Evolutionary conservation across 768 basidiomycete genomes (phyloP).

Genomic region (Phaffia australis): DNA sequence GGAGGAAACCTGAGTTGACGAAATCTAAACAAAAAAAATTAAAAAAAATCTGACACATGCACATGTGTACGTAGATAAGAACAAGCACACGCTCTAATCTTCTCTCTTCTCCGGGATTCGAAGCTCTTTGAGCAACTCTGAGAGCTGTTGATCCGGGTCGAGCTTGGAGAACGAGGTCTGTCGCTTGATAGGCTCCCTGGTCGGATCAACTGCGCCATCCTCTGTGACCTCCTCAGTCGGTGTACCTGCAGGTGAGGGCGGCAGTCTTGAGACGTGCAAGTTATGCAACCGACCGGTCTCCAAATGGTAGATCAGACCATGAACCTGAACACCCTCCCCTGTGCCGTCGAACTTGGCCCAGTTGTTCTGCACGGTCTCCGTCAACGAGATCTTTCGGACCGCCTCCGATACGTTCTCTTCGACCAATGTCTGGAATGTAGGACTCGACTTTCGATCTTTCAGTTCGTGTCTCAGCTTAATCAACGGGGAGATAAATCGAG

Average conservation of each 20-base stretch:
- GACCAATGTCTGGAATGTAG: slow-evolving; percentile 20
- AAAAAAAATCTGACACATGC: too few relatives aligned
- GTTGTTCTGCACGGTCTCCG: slow-evolving; percentile 18
- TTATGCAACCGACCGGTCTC: slow-evolving; percentile 22
- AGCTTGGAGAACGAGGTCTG: slow-evolving; percentile 4
- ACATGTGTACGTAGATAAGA: too few relatives aligned
- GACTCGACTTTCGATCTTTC: not conserved
- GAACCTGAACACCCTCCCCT: slow-evolving; percentile 24
- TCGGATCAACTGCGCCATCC: not conserved
- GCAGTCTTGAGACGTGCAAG: slow-evolving; percentile 14
- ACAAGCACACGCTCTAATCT: not conserved
- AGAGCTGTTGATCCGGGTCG: slow-evolving; percentile 3
- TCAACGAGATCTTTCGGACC: slow-evolving; percentile 15
- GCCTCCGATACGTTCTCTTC: slow-evolving; percentile 23
- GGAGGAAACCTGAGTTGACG: too few relatives aligned
- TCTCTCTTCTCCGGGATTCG: slow-evolving; percentile 16
- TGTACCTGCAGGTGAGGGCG: slow-evolving; percentile 5
- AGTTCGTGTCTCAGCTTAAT: slow-evolving; percentile 25
- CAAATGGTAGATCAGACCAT: slow-evolving; percentile 24
- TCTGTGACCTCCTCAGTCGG: not conserved
- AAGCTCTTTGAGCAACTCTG: slow-evolving; percentile 11
- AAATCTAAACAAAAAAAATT: too few relatives aligned
- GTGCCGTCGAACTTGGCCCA: slow-evolving; percentile 22
- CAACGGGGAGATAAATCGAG: slow-evolving; percentile 25
- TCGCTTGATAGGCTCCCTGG: slow-evolving; percentile 4